Conservation (phyloP, 2,329 filamentous ascomycete genomes). For the Diplodia mutila region DNA sequence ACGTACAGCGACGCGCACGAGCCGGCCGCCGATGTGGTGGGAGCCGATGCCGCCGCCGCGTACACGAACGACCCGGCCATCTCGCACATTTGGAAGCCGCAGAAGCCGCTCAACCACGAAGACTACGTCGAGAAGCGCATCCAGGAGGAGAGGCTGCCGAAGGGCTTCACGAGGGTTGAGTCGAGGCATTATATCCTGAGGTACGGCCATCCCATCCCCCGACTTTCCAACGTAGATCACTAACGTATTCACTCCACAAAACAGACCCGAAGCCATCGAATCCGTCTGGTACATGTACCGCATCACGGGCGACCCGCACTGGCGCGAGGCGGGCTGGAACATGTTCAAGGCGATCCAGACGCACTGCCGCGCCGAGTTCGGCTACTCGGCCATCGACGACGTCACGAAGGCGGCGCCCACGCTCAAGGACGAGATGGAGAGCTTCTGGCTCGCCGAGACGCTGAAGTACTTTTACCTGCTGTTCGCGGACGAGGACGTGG, state of each 20-base stretch:
- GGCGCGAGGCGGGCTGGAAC: constrained; percentile 71
- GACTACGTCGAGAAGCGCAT: constrained; percentile 44
- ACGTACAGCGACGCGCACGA: constrained; percentile 21
- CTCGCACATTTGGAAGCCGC: constrained; percentile 26
- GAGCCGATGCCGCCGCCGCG: neutral
- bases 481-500: constrained; percentile 61
- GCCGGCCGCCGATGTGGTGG: neutral
- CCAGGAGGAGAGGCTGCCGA: constrained; percentile 52
- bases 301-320: constrained; percentile 67
- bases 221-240: neutral
- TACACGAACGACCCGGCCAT: constrained; percentile 27
- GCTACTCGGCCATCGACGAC: constrained; percentile 68
- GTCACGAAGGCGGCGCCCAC: constrained; percentile 57
- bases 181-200: constrained; percentile 67
- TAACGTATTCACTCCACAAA: neutral
- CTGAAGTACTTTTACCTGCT: constrained; percentile 70
- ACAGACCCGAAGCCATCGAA: constrained; percentile 74
- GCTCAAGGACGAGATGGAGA: constrained; percentile 69
- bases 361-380: constrained; percentile 64
- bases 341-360: constrained; percentile 71
- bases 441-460: constrained; percentile 73
- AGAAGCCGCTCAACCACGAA: constrained; percentile 37
- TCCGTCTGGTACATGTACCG: constrained; percentile 79
- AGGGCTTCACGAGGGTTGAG: constrained; percentile 60
- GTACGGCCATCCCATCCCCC: constrained; percentile 30